These are phyloP conservation scores for Aspergillus egyptiacus DNA, from an alignment of 495 filamentous ascomycete genomes.

Conservation along the genomic window DNA sequence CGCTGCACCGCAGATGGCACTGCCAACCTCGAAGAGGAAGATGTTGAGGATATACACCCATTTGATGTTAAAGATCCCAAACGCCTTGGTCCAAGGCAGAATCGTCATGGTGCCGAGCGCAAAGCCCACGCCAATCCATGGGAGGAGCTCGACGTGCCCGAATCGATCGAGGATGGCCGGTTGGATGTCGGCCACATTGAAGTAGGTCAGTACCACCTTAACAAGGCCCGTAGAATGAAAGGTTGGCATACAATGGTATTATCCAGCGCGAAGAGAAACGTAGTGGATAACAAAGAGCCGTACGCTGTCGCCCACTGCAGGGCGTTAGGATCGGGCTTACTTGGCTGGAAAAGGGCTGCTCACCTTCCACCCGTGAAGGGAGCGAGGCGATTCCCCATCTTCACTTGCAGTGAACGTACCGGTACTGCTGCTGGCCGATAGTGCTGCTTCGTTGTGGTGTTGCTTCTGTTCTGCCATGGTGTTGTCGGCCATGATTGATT, in stretches of 20 bases:
- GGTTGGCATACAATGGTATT: background rate
- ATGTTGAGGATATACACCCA: conserved; percentile 46
- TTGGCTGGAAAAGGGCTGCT: background rate
- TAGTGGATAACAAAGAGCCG: background rate
- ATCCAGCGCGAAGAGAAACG: background rate
- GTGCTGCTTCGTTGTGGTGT: too few relatives aligned
- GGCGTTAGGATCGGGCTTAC: background rate
- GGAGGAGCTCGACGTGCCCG: background rate
- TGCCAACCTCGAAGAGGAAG: conserved; percentile 45
- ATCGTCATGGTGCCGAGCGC: conserved; percentile 42
- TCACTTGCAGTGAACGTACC: too few relatives aligned
- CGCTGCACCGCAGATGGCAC: conserved; percentile 51
- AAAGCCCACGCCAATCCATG: conserved; percentile 43
- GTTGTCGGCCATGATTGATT: too few relatives aligned
- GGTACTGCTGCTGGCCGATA: too few relatives aligned
- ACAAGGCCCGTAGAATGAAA: background rate
- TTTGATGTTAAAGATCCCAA: conserved; percentile 48
- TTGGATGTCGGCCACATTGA: conserved; percentile 5
- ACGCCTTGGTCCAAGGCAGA: conserved; percentile 43
- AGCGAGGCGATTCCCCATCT: background rate
- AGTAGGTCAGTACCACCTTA: too few relatives aligned
- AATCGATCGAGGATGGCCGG: background rate
- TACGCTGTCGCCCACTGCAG: background rate
- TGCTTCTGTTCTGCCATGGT: too few relatives aligned
- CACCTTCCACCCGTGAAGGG: background rate